A percentile compares a stretch with the other conserved stretches of the same genome.
These are phyloP conservation scores for Gomphus sp. DNA, from an alignment of 1,284 basidiomycete genomes.

Conservation along the genomic window DNA sequence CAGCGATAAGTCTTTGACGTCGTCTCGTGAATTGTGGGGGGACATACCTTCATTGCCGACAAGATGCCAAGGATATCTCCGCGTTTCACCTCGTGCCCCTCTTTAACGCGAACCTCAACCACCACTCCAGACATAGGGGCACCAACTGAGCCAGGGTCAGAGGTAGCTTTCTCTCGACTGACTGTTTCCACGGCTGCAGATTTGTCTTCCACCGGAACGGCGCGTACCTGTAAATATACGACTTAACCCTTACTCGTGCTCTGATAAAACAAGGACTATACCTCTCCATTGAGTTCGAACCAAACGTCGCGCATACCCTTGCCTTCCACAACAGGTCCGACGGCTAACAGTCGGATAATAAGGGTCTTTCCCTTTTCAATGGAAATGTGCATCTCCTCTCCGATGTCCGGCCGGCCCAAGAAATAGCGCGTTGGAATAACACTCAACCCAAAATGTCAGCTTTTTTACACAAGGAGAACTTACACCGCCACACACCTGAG, in stretches of 20 bases:
- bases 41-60: constrained; percentile 26
- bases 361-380: constrained; percentile 98
- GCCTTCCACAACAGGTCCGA: constrained; percentile 87
- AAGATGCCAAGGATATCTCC: constrained; percentile 77
- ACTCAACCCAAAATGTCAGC: constrained; percentile 27
- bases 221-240: constrained; percentile 53
- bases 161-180: constrained; percentile 87
- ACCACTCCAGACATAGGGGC: constrained; percentile 97
- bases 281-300: constrained; percentile 98
- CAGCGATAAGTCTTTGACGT: constrained; percentile 10
- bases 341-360: constrained; percentile 92
- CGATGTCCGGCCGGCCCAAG: constrained; percentile 84
- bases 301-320: constrained; percentile 93
- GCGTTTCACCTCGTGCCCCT: constrained; percentile 95
- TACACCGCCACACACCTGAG: constrained; percentile 50
- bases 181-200: constrained; percentile 93
- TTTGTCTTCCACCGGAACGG: constrained; percentile 91
- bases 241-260: not conserved
- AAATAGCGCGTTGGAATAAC: constrained; percentile 96
- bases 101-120: constrained; percentile 94
- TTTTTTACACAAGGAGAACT: not conserved
- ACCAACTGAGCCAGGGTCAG: constrained; percentile 91
- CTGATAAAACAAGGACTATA: constrained; percentile 21
- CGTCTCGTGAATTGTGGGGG: not conserved
- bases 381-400: constrained; percentile 94